A percentile compares a stretch with the other conserved stretches of the same genome.
Conservation (phyloP, 768 basidiomycete species). For the Coprinopsis strossmayeri region DNA sequence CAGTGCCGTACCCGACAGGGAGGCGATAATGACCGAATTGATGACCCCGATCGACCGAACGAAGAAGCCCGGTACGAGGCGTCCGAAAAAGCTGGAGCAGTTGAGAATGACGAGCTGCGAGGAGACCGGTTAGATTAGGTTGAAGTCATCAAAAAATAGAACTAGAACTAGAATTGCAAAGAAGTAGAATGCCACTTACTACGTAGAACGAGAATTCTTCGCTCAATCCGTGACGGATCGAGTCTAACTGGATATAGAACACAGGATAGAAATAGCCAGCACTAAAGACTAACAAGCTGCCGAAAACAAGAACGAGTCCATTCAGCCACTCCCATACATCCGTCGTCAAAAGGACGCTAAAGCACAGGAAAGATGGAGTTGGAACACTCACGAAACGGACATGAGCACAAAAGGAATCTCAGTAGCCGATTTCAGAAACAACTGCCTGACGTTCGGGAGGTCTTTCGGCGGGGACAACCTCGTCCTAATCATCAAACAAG, state of each 20-base stretch:
- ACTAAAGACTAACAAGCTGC: slow-evolving; percentile 18
- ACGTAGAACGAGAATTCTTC: slow-evolving; percentile 33
- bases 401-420: slow-evolving; percentile 8
- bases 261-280: slow-evolving; percentile 26
- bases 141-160: not conserved
- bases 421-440: slow-evolving; percentile 2
- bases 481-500: slow-evolving; percentile 9
- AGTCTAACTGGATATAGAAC: slow-evolving; percentile 36
- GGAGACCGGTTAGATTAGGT: not conserved
- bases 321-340: too few species aligned
- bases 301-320: too few species aligned
- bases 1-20: slow-evolving; percentile 14
- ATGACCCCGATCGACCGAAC: slow-evolving; percentile 12
- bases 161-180: not conserved
- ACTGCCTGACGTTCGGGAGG: not conserved
- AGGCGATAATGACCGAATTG: slow-evolving; percentile 13
- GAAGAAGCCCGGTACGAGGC: slow-evolving; percentile 13
- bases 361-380: not conserved
- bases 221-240: slow-evolving; percentile 24
- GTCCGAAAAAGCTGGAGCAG: slow-evolving; percentile 14
- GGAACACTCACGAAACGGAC: slow-evolving; percentile 7
- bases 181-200: slow-evolving; percentile 16
- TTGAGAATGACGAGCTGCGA: slow-evolving; percentile 20
- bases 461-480: slow-evolving; percentile 7
- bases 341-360: not conserved